Percentiles rank a stretch among this genome's conserved stretches.
These are phyloP conservation scores for Diaporthe sp. DNA, from an alignment of 2,329 filamentous ascomycete genomes.

Conservation along the genomic window DNA sequence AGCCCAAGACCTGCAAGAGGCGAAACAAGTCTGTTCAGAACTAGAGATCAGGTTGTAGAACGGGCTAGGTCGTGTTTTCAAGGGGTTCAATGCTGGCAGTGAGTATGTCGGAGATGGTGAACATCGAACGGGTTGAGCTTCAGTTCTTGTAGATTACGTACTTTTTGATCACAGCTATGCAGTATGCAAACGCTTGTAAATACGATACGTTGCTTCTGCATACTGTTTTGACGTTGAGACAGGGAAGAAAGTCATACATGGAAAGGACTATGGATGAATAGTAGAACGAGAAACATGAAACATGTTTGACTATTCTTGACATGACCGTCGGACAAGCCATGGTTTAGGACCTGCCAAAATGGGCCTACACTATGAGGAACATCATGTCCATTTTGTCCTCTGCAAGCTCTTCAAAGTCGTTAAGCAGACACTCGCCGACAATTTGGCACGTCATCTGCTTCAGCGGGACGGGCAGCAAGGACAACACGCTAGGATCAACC, in stretches of 20 bases:
- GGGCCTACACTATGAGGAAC: not conserved
- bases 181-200: not conserved
- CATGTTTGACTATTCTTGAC: too few species aligned
- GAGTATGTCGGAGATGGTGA: not conserved
- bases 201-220: not conserved
- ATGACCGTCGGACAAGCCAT: too few species aligned
- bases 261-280: not conserved
- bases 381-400: not conserved
- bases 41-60: not conserved
- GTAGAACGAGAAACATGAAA: too few species aligned
- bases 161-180: not conserved
- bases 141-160: constrained; percentile 2
- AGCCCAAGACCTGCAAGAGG: constrained; percentile 16
- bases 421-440: constrained; percentile 1
- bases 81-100: not conserved
- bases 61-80: not conserved
- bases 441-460: constrained; percentile 2
- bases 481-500: not conserved
- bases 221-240: not conserved
- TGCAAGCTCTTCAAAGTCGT: not conserved
- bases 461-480: not conserved
- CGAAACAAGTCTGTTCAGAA: constrained; percentile 1
- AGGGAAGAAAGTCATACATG: not conserved
- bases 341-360: not conserved
- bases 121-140: not conserved